Base-by-base conservation (phyloP, 2,329 filamentous ascomycete species). In the Pseudomassariella vexata region DNA sequence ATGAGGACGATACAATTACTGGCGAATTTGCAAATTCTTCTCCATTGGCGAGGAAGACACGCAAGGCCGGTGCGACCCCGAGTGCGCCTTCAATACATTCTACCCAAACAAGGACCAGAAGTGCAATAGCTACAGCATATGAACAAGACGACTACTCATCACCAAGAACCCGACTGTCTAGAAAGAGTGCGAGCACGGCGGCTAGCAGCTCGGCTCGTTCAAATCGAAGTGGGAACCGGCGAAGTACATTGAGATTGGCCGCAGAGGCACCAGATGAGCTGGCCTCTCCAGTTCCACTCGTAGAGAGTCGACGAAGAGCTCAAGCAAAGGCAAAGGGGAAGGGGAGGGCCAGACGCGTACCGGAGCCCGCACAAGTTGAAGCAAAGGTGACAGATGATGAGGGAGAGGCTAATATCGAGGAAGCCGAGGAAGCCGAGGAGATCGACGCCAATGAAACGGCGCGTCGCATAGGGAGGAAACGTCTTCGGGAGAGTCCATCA, bases 371-470 rank as follows among this genome's bases (percentile, higher is more conserved):
- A 15, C 9, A 14, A 22, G 24, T 15, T 10, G 6, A 55, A 28
- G 49, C 44, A 6, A 38, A 24, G 24, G 34, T 5, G 12, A 21
- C 23, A 30, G 25, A 38, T 43, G 34, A 24, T 15, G 24, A 32
- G 32, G 12, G 48, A 29, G 48, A 47, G 9, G 23, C 47, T 9
- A 32, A 37, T 10, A 46, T 40, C 5, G 43, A 46, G 18, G 41
- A 38, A 9, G 42, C 47, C 2, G 53, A 60, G 8, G 51, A 58
- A 28, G 68, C 65, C 1, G 58, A 70, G 30, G 64, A 69, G 28
- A 59, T 73, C 11, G 50, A 57, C 22, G 61, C 51, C 3, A 39
- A 47, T 5, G 64, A 71, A 40, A 63, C 65, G 4, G 68, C 68
- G 3, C 44, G 49, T 33, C 42, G 36, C 1, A 46, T 71, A 6